Base-by-base conservation (phyloP, 2,329 filamentous ascomycete species). In the Fusarium poae region DNA sequence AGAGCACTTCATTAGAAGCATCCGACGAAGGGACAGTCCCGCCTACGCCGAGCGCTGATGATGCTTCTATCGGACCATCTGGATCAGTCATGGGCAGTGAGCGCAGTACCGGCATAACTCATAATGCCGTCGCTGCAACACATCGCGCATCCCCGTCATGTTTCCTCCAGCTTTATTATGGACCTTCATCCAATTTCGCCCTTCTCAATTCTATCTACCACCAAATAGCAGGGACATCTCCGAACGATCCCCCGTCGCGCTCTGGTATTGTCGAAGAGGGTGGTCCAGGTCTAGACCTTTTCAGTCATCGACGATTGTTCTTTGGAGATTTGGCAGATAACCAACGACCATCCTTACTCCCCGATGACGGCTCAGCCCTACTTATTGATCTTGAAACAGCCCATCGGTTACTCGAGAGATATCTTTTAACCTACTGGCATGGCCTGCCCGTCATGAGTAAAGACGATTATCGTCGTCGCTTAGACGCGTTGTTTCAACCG, bases 171-270 rank as follows among this genome's bases (percentile, higher is more conserved):
- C 74, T 83, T 1, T 83, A 83, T 67, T 83, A 83, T 72, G 82
- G 82, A 0, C 79, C 82, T 1, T 82, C 82, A 0, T 83, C 82
- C 1, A 82, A 83, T 64, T 83, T 83, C 32, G 77, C 81, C 1
- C 76, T 83, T 1, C 79, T 78, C 43, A 71, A 77, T 29, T 75
- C 73, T 1, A 77, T 77, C 25, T 76, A 77, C 34, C 74, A 77
- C 37, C 75, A 77, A 57, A 76, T 77, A 34, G 73, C 76, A 20
- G 76, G 76, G 10, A 77, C 67, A 10, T 56, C 62, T 20, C 70
- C 70, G 3, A 70, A 62, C 6, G 67, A 59, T 11, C 65, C 71
- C 10, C 68, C 69, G 5, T 61, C 71, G 23, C 74, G 67, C 23
- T 61, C 72, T 49, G 74, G 71, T n/a, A 21, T 60, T 16, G 66